Conservation (phyloP, 2,329 filamentous ascomycete species). For the Pseudogymnoascus sp. region DNA sequence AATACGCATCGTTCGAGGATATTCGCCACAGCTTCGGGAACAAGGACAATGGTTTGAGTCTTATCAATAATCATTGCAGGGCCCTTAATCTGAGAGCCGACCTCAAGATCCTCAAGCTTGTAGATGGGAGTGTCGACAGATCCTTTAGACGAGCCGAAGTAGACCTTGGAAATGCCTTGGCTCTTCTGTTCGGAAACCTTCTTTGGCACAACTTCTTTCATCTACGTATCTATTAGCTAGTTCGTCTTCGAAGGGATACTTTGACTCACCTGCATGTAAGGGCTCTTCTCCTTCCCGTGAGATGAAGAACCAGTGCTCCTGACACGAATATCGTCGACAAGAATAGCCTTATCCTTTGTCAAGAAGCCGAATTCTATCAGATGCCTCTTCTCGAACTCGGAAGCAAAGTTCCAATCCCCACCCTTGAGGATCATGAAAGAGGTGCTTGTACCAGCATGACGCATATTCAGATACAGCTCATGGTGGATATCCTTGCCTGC, state of each 20-base stretch:
- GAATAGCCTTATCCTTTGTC: constrained; percentile 71
- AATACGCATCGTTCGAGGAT: constrained; percentile 75
- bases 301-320: constrained; percentile 83
- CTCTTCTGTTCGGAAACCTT: background rate
- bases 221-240: constrained; percentile 35
- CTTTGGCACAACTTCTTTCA: constrained; percentile 22
- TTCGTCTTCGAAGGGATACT: background rate
- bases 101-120: constrained; percentile 63
- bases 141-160: background rate
- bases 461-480: constrained; percentile 87
- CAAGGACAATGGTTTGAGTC: constrained; percentile 85
- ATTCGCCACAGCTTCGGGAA: constrained; percentile 66
- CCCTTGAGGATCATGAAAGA: constrained; percentile 76
- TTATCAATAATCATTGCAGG: constrained; percentile 81
- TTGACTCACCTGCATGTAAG: constrained; percentile 1
- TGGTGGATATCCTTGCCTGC: constrained; percentile 66
- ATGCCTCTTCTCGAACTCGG: constrained; percentile 77
- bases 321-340: constrained; percentile 80
- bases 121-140: constrained; percentile 60
- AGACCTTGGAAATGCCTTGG: background rate
- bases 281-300: constrained; percentile 55
- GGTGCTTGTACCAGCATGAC: constrained; percentile 82
- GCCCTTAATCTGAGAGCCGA: constrained; percentile 67
- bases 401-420: constrained; percentile 71
- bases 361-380: constrained; percentile 88